These are phyloP conservation scores for Ustilago esculenta DNA, from an alignment of 1,284 basidiomycete species.

Conservation along the genomic window DNA sequence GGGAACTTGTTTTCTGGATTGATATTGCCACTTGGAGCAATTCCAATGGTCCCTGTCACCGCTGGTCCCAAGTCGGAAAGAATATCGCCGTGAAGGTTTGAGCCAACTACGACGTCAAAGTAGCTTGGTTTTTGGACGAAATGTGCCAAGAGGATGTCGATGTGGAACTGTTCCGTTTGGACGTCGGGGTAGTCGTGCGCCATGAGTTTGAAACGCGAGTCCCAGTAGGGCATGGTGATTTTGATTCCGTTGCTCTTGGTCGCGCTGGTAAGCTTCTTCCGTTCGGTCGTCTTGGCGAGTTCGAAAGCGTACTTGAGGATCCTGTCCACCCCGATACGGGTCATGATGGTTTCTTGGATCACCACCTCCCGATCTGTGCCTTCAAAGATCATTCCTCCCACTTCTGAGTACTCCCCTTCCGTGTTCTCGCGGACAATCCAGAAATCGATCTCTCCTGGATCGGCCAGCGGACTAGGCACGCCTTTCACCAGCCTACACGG, in stretches of 20 bases:
- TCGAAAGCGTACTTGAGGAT: constrained; percentile 73
- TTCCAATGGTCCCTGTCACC: constrained; percentile 73
- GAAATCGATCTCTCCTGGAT: constrained; percentile 70
- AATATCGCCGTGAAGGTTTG: constrained; percentile 73
- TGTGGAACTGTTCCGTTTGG: constrained; percentile 62
- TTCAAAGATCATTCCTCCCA: constrained; percentile 70
- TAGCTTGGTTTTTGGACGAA: constrained; percentile 72
- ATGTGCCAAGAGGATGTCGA: constrained; percentile 71
- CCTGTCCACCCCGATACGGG: constrained; percentile 71
- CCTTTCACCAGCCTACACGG: constrained; percentile 72
- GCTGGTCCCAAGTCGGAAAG: constrained; percentile 73
- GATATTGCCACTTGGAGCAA: constrained; percentile 73
- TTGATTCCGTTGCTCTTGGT: constrained; percentile 67
- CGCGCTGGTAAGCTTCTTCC: constrained; percentile 72
- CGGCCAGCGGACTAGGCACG: constrained; percentile 70
- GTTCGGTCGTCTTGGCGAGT: constrained; percentile 70
- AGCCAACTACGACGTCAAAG: constrained; percentile 72
- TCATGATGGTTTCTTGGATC: constrained; percentile 71
- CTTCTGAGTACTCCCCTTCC: constrained; percentile 73
- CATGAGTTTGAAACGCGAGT: constrained; percentile 69
- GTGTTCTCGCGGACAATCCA: constrained; percentile 72
- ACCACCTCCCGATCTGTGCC: constrained; percentile 68
- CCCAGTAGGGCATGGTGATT: constrained; percentile 65
- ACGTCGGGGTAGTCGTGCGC: constrained; percentile 72
- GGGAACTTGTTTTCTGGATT: constrained; percentile 71